phyloP scores from a whole-genome alignment of 805 yeast species.

The Sugiyamaella smithiae region DNA sequence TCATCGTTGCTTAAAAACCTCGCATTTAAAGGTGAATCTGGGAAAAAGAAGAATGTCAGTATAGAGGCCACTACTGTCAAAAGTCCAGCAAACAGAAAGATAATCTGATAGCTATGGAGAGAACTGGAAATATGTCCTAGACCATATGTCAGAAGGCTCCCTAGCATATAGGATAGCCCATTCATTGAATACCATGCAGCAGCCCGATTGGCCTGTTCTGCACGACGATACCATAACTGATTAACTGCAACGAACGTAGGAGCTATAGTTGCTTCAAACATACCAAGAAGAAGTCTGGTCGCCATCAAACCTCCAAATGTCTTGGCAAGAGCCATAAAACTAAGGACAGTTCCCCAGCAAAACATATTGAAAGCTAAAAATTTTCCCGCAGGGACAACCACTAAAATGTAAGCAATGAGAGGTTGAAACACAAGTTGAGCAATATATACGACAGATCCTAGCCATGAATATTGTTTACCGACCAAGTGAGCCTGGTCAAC shows the following conservation, averaged over 20 bases:
- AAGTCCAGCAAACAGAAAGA: not conserved
- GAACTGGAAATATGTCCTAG: conserved; percentile 27
- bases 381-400: conserved; percentile 20
- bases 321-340: conserved; percentile 35
- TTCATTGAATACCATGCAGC: conserved; percentile 43
- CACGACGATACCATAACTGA: conserved; percentile 52
- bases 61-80: conserved; percentile 22
- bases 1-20: conserved; percentile 23
- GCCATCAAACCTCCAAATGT: conserved; percentile 57
- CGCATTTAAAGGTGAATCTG: conserved; percentile 23
- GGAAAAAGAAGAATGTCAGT: conserved; percentile 17
- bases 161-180: conserved; percentile 45
- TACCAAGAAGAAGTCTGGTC: conserved; percentile 62
- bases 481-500: conserved; percentile 31
- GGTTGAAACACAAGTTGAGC: conserved; percentile 46
- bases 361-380: conserved; percentile 16
- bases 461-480: conserved; percentile 42
- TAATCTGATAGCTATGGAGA: conserved; percentile 48
- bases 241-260: conserved; percentile 58
- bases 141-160: conserved; percentile 52
- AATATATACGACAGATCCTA: conserved; percentile 42
- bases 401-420: conserved; percentile 43
- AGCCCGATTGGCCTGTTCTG: conserved; percentile 44
- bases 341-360: conserved; percentile 19
- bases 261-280: conserved; percentile 54